phyloP scores from a whole-genome alignment of 331 rosid genomes.

The Dryas integrifolia region DNA sequence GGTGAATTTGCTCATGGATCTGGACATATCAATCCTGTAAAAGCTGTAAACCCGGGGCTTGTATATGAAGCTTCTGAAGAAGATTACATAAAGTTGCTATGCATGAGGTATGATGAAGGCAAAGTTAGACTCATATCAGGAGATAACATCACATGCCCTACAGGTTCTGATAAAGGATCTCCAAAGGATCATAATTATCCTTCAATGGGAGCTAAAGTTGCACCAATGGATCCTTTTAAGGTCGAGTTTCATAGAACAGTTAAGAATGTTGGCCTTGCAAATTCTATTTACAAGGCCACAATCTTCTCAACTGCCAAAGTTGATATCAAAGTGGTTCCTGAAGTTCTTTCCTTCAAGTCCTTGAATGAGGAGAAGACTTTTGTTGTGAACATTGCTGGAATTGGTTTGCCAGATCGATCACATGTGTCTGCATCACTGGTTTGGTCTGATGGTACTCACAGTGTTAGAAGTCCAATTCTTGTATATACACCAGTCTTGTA shows the following conservation, averaged over 20 bases:
- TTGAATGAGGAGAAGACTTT: slow-evolving; percentile 23
- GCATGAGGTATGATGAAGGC: slow-evolving; percentile 11
- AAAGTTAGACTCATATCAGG: slow-evolving; percentile 11
- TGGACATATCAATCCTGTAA: slow-evolving; percentile 28
- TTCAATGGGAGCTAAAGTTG: slow-evolving; percentile 17
- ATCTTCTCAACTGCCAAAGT: background rate
- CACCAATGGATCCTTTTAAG: background rate
- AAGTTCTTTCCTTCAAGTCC: slow-evolving; percentile 21
- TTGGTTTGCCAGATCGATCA: background rate
- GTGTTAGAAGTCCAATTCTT: slow-evolving; percentile 36
- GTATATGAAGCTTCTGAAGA: slow-evolving; percentile 27
- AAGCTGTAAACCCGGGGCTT: slow-evolving; percentile 10
- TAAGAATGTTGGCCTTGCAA: slow-evolving; percentile 37
- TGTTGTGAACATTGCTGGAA: slow-evolving; percentile 10
- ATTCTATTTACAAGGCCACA: slow-evolving; percentile 28
- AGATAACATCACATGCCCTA: slow-evolving; percentile 25
- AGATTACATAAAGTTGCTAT: slow-evolving; percentile 27
- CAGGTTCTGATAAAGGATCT: background rate
- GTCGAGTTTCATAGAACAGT: slow-evolving; percentile 32
- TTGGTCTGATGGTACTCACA: slow-evolving; percentile 37
- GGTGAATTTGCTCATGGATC: slow-evolving; percentile 27
- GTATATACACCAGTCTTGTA: background rate
- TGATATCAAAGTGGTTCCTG: slow-evolving; percentile 15
- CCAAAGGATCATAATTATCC: slow-evolving; percentile 42
- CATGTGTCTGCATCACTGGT: slow-evolving; percentile 17